Evolutionary conservation across 73 alveolate genomes (phyloP), one percentile per base, ranked within the genome.

Genomic region (Paramecium tetraurelia): DNA sequence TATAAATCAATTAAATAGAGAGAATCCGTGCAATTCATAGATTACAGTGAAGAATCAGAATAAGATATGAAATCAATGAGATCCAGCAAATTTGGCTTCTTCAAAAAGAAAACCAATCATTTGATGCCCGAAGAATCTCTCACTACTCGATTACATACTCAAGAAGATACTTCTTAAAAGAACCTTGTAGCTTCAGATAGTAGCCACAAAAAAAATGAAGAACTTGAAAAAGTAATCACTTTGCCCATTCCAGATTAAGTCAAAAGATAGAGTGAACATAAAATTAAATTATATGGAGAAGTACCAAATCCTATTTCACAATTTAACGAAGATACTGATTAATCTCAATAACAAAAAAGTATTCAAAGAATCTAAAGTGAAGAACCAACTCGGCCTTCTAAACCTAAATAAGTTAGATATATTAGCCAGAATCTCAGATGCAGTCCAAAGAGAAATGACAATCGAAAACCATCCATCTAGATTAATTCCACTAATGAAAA

Each of bases 1-100:
- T 80, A 80, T 46, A 80, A 80, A 24, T 80, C 90, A 80, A 80
- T 80, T 21, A 80, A 41, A 35, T 14, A 24, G 14, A 41, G 75
- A 80, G 70, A 40, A 27, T 24, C 90, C 10, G 57, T 80, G 0
- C 29, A 80, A 3, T 80, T 44, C 35, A 48, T 80, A 6, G 90
- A 80, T 14, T 6, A 63, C n/a, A 63, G 46, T 63, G 84, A 46
- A 20, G 90, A 80, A 41, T 33, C 43, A 3, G 90, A 80, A 44
- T 36, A 75, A 75, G 87, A 75, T 75, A 35, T 75, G 14, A 75
- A 38, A 41, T 31, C 46, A 18, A 80, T 33, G 46, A 46, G 48
- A 80, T 31, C 50, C 16, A 48, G 72, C 10, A 40, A 24, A 44
- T 1, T 33, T 16, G 57, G 57, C 1, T 22, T 44, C 24, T 43